These are phyloP conservation scores for Calonectria multiphialidica DNA, from an alignment of 2,329 filamentous ascomycete species.

Conservation along the genomic window DNA sequence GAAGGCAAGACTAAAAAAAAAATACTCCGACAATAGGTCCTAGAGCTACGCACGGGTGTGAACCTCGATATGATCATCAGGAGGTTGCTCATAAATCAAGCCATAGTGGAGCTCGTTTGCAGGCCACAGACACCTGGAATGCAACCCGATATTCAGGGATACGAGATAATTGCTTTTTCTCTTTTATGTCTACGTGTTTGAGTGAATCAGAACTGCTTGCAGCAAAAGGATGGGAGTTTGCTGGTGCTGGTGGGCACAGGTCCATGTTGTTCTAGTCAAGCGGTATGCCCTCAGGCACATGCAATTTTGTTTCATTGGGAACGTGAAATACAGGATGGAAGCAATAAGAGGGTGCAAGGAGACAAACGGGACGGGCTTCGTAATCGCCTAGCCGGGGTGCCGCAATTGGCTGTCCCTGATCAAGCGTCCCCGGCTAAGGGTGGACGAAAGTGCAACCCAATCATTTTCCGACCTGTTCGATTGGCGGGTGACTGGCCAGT, in stretches of 20 bases:
- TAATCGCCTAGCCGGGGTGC: neutral
- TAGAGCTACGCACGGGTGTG: neutral
- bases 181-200: neutral
- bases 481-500: slow-evolving; percentile 28
- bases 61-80: neutral
- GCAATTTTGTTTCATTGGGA: neutral
- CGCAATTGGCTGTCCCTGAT: neutral
- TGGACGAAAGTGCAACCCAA: slow-evolving; percentile 31
- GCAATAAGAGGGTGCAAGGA: neutral
- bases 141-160: neutral
- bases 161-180: neutral
- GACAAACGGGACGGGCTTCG: neutral
- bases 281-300: neutral
- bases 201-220: neutral
- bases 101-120: neutral
- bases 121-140: neutral
- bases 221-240: neutral
- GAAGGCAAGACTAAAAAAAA: too few relatives aligned
- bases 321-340: neutral
- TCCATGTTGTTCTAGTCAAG: neutral
- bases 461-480: slow-evolving; percentile 17
- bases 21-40: neutral
- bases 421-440: slow-evolving; percentile 5
- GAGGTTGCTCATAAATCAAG: neutral
- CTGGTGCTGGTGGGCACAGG: neutral